These are phyloP conservation scores for Kwoniella dendrophila DNA, from an alignment of 768 basidiomycete genomes.

Conservation along the genomic window DNA sequence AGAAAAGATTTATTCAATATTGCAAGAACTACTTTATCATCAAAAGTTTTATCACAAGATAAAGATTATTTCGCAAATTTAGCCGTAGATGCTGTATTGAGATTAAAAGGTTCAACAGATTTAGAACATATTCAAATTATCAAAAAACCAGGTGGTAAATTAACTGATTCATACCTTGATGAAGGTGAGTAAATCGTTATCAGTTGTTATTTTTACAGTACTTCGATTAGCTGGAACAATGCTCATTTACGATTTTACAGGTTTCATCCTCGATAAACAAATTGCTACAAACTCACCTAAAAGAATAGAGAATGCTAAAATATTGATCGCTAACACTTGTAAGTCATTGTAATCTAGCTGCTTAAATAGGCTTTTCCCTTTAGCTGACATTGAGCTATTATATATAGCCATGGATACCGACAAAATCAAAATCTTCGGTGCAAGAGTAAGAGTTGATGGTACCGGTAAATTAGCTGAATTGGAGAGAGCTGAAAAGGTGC, in stretches of 20 bases:
- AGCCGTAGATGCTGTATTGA: constrained; percentile 92
- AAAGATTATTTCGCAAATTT: constrained; percentile 98
- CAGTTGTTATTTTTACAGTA: neutral
- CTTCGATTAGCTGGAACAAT: neutral
- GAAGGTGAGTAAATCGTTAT: constrained; percentile 67
- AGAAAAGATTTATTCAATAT: constrained; percentile 93
- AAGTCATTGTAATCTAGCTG: constrained; percentile 49
- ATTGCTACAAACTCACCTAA: constrained; percentile 95
- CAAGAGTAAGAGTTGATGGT: constrained; percentile 89
- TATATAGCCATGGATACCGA: constrained; percentile 97
- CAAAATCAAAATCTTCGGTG: constrained; percentile 99
- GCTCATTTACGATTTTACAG: constrained; percentile 56
- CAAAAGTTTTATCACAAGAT: constrained; percentile 94
- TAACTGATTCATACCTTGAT: constrained; percentile 96
- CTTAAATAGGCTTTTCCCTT: neutral
- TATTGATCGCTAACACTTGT: constrained; percentile 98
- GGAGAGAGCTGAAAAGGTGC: constrained; percentile 87
- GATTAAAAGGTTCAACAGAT: constrained; percentile 93
- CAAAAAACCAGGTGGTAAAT: constrained; percentile 98
- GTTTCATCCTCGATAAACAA: constrained; percentile 95
- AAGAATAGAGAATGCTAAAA: constrained; percentile 89
- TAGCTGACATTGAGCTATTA: constrained; percentile 1
- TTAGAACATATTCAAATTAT: constrained; percentile 98
- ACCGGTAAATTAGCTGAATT: constrained; percentile 97
- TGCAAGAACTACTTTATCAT: constrained; percentile 90